phyloP scores from a whole-genome alignment of 1,284 basidiomycete species.

The Leccinum subrobustum region DNA sequence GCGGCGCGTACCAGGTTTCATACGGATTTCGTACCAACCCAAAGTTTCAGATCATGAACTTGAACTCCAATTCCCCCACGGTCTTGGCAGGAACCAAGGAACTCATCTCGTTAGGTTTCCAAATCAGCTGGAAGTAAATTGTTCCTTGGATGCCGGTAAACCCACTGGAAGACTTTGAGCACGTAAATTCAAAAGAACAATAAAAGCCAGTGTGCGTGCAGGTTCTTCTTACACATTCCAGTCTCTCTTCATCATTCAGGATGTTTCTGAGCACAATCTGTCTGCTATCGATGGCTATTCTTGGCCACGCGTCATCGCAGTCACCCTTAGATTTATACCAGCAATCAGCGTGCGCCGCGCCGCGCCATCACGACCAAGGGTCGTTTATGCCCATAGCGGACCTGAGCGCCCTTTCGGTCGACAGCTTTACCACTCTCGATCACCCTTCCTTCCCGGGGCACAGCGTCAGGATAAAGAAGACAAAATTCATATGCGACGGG shows the following conservation, averaged over 20 bases:
- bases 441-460: conserved; percentile 57
- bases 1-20: not conserved
- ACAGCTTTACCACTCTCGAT: conserved; percentile 45
- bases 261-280: too few species aligned
- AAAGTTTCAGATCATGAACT: not conserved
- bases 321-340: too few species aligned
- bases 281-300: too few species aligned
- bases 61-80: not conserved
- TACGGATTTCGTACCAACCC: not conserved
- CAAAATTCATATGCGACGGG: too few species aligned
- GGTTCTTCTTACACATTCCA: not conserved
- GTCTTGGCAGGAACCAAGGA: not conserved
- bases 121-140: not conserved
- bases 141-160: not conserved
- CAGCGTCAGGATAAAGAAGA: conserved; percentile 53
- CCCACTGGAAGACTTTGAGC: not conserved
- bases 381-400: too few species aligned
- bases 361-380: too few species aligned
- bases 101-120: not conserved
- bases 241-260: too few species aligned
- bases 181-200: not conserved
- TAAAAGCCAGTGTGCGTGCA: not conserved
- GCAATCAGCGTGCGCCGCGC: too few species aligned
- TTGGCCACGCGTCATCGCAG: too few species aligned
- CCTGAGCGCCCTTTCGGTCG: conserved; percentile 38